A percentile compares a stretch with the other conserved stretches of the same genome.
Conservation (phyloP, 441 rosid genomes). For the Gossypium schwendimanii region DNA sequence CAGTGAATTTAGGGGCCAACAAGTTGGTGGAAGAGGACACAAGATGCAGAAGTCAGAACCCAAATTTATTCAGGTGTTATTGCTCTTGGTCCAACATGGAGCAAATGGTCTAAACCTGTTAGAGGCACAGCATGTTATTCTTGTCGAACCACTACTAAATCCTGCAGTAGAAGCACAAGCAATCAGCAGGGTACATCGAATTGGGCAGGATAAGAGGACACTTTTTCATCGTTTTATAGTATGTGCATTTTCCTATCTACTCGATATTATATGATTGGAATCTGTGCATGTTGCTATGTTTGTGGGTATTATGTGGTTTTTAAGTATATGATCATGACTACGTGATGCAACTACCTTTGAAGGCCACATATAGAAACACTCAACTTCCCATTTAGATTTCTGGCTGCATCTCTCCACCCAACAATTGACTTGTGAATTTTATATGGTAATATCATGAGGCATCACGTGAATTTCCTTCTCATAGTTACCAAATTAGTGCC, state of each 20-base stretch:
- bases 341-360: neutral
- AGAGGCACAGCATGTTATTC: conserved; percentile 92
- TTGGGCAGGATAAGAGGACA: conserved; percentile 75
- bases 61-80: conserved; percentile 54
- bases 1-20: conserved; percentile 55
- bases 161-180: conserved; percentile 99
- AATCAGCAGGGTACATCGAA: conserved; percentile 84
- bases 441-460: neutral
- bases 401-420: neutral
- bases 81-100: conserved; percentile 89
- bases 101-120: conserved; percentile 95
- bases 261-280: neutral
- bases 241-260: conserved; percentile 22
- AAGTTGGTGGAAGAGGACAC: conserved; percentile 23
- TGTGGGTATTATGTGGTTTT: neutral
- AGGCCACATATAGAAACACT: neutral
- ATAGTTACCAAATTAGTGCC: neutral
- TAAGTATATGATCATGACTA: neutral
- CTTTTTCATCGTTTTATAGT: conserved; percentile 87
- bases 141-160: conserved; percentile 88
- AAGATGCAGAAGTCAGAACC: conserved; percentile 28
- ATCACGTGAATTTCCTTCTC: neutral
- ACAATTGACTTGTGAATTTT: neutral
- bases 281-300: neutral
- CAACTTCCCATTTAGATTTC: neutral